Evolutionary conservation across 225 moss, liverwort and hornwort genomes (phyloP), one percentile per base, ranked within the genome.

Genomic region (Bryum argenteum): DNA sequence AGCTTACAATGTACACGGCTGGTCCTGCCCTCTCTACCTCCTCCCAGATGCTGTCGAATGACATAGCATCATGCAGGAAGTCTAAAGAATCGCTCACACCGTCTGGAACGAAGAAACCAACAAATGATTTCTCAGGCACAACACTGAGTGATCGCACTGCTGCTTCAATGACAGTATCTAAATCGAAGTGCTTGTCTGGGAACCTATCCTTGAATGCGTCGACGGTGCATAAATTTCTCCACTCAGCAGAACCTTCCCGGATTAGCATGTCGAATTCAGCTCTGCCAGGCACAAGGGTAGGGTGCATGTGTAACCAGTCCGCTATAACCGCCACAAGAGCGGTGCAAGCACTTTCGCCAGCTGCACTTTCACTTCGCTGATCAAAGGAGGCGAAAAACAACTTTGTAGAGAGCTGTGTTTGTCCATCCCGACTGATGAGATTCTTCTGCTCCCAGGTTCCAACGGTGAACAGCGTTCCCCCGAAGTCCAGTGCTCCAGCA

Each of bases 181-280:
- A 76, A 78, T 97, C 97, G 42, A 97, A 97, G 75, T 97, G 97
- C 61, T 86, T 89, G 77, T 97, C 92, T n/a, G 92, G 81, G 62
- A 92, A 97, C 2, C 89, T 80, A 73, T 81, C 88, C 77, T 87
- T 97, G 52, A 89, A 92, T 11, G 90, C 66, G 66, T 97, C 94
- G 77, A 92, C 97, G 52, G 87, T 94, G 75, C 94, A 97, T 24
- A 97, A 74, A 53, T 92, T 97, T 65, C 97, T 88, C 97, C 97
- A 97, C 73, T 98, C 98, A 18, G 89, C 89, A 75, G 98, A 92
- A 26, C 98, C 98, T 67, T 98, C 98, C 12, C 88, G 86, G 67
- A 98, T 98, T 54, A 98, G 84, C 91, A 98, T 94, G 75, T 98
- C 98, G 44, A 98, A 98, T 76, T 98, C 98, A 14, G 98, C 92